phyloP scores from a whole-genome alignment of 768 basidiomycete species.

The Saitozyma sp. region DNA sequence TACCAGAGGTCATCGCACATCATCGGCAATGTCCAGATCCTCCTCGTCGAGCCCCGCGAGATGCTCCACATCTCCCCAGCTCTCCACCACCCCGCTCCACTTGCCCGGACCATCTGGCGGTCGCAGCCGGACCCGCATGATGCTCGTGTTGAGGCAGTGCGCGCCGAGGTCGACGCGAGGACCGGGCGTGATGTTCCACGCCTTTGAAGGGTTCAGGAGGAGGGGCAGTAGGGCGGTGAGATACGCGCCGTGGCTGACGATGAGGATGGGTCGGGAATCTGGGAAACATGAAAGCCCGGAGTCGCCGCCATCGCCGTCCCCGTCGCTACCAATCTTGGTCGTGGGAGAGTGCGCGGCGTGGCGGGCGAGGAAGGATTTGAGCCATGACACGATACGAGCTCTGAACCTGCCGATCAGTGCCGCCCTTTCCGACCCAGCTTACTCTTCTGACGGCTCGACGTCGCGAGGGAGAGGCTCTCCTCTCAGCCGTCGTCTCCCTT shows the following conservation, averaged over 20 bases:
- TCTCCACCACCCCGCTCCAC: slow-evolving; percentile 25
- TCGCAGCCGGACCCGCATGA: slow-evolving; percentile 26
- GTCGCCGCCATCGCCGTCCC: no score
- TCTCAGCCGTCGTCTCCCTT: slow-evolving; percentile 20
- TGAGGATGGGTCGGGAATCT: slow-evolving; percentile 13
- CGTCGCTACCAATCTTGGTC: not conserved
- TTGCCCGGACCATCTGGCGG: not conserved
- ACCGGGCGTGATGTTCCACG: slow-evolving; percentile 6
- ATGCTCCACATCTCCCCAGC: slow-evolving; percentile 37
- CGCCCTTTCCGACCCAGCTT: not conserved
- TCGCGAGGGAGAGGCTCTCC: slow-evolving; percentile 29
- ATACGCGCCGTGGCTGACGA: slow-evolving; percentile 39
- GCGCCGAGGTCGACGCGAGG: slow-evolving; percentile 10
- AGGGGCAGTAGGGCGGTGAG: slow-evolving; percentile 20
- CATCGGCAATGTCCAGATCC: slow-evolving; percentile 21
- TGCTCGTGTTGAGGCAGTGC: slow-evolving; percentile 33
- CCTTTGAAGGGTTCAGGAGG: slow-evolving; percentile 5
- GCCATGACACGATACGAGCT: slow-evolving; percentile 19
- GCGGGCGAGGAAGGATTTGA: slow-evolving; percentile 22
- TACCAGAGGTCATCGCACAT: slow-evolving; percentile 6
- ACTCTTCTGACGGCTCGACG: slow-evolving; percentile 25
- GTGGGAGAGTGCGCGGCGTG: slow-evolving; percentile 2
- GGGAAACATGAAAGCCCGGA: no score
- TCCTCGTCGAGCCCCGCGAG: slow-evolving; percentile 18
- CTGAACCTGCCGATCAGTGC: slow-evolving; percentile 15